Conservation (phyloP, 106 monocot species). For the Iris macrosiphon region DNA sequence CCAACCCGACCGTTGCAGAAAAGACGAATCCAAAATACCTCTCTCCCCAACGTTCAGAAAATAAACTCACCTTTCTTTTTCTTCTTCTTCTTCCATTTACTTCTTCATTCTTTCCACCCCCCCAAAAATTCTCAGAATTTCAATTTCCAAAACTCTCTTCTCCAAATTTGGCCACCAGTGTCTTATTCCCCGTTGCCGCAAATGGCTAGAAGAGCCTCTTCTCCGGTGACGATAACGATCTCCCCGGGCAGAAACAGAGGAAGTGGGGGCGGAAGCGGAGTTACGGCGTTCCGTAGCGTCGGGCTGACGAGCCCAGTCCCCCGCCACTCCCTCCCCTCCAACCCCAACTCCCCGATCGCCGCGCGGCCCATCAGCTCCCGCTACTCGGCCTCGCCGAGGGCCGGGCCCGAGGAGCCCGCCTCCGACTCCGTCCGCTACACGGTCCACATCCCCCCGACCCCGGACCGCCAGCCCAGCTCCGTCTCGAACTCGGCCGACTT, state of each 20-base stretch:
- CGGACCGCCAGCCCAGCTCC: constrained; percentile 26
- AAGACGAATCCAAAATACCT: background rate
- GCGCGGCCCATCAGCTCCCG: constrained; percentile 16
- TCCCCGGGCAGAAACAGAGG: constrained; percentile 24
- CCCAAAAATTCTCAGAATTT: too few relatives aligned
- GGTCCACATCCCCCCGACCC: constrained; percentile 83
- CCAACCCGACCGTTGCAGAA: background rate
- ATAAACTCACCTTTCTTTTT: background rate
- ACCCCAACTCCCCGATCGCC: constrained; percentile 19
- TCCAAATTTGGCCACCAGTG: too few relatives aligned
- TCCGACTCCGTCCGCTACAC: constrained; percentile 72
- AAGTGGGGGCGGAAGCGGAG: constrained; percentile 1
- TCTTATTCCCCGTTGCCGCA: too few relatives aligned
- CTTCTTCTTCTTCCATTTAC: background rate
- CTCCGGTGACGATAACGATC: constrained; percentile 61
- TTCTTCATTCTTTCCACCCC: background rate
- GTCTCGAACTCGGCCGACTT: background rate
- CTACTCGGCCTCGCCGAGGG: constrained; percentile 29
- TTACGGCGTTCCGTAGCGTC: constrained; percentile 19
- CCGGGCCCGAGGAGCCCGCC: constrained; percentile 12
- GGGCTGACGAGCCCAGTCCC: constrained; percentile 60
- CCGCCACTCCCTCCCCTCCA: constrained; percentile 26
- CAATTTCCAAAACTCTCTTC: too few relatives aligned
- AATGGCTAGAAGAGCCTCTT: constrained; percentile 41
- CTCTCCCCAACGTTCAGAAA: background rate